Evolutionary conservation across 2,329 filamentous ascomycete species (phyloP).

Genomic region (Eurotiales sp.): DNA sequence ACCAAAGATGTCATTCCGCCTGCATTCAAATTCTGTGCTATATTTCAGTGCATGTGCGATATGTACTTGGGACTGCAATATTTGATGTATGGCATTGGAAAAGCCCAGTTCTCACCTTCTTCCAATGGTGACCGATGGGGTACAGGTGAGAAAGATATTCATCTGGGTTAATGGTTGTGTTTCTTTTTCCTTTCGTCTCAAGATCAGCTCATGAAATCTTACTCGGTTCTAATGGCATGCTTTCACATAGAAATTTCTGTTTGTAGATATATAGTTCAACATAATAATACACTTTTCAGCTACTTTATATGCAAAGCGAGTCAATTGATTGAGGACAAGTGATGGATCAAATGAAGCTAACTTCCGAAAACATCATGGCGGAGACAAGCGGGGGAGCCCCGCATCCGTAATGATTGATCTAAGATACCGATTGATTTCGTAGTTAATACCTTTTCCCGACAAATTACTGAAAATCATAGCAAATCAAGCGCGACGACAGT

Average conservation of each 20-base stretch:
- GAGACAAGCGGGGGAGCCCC: constrained; percentile 5
- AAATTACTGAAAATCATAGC: constrained; percentile 5
- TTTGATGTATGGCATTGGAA: constrained; percentile 41
- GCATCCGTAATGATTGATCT: background rate
- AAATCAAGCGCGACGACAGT: background rate
- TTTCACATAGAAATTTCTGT: constrained; percentile 12
- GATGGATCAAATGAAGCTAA: background rate
- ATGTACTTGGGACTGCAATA: constrained; percentile 46
- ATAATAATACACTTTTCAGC: background rate
- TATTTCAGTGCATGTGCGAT: constrained; percentile 49
- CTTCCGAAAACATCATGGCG: background rate
- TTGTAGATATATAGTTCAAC: background rate
- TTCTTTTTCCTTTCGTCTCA: constrained; percentile 7
- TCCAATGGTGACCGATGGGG: constrained; percentile 26
- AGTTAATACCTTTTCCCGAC: background rate
- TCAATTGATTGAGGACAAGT: background rate
- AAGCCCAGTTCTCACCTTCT: constrained; percentile 21
- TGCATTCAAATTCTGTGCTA: constrained; percentile 47
- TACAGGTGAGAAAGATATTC: constrained; percentile 36
- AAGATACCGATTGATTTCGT: background rate
- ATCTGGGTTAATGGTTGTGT: constrained; percentile 28
- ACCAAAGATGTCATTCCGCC: constrained; percentile 42
- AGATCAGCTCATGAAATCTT: constrained; percentile 19
- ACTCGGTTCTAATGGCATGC: background rate
- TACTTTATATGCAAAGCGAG: background rate